A percentile compares a stretch with the other conserved stretches of the same genome.
These are phyloP conservation scores for Eucalyptus cladocalyx DNA, from an alignment of 345 rosid species.

Conservation along the genomic window DNA sequence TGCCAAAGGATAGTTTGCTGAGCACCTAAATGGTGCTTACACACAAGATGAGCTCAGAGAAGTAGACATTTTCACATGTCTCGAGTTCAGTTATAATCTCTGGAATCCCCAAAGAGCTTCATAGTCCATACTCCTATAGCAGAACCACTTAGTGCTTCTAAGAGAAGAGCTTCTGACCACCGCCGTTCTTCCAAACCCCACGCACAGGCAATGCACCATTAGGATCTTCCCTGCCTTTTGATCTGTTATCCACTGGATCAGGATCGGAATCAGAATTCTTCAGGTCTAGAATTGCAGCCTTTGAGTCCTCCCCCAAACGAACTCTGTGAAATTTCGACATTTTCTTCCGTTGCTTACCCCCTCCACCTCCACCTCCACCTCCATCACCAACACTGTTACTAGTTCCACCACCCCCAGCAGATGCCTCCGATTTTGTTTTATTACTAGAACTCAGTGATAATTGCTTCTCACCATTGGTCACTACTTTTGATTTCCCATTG, in stretches of 20 bases:
- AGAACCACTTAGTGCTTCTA: background rate
- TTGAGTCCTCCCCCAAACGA: conserved; percentile 72
- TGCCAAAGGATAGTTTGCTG: background rate
- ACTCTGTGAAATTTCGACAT: conserved; percentile 64
- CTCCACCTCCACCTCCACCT: background rate
- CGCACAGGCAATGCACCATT: conserved; percentile 31
- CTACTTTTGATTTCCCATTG: conserved; percentile 35
- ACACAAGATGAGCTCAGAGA: background rate
- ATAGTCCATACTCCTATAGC: background rate
- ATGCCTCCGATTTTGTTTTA: conserved; percentile 1
- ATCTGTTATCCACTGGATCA: conserved; percentile 2
- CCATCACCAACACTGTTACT: conserved; percentile 8
- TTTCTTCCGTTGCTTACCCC: conserved; percentile 57
- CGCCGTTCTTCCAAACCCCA: conserved; percentile 71
- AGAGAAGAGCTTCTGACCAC: conserved; percentile 47
- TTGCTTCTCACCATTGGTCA: conserved; percentile 8
- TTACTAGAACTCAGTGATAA: background rate
- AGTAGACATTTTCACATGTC: background rate
- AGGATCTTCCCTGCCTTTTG: conserved; percentile 11
- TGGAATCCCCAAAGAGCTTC: background rate
- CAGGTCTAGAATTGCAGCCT: conserved; percentile 44
- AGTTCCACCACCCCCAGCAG: conserved; percentile 12
- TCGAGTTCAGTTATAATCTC: background rate
- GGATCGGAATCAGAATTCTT: conserved; percentile 28
- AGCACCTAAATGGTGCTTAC: background rate